Evolutionary conservation across 2,329 filamentous ascomycete species (phyloP), one percentile per base, ranked within the genome.

Genomic region (Arthroderma uncinatum): DNA sequence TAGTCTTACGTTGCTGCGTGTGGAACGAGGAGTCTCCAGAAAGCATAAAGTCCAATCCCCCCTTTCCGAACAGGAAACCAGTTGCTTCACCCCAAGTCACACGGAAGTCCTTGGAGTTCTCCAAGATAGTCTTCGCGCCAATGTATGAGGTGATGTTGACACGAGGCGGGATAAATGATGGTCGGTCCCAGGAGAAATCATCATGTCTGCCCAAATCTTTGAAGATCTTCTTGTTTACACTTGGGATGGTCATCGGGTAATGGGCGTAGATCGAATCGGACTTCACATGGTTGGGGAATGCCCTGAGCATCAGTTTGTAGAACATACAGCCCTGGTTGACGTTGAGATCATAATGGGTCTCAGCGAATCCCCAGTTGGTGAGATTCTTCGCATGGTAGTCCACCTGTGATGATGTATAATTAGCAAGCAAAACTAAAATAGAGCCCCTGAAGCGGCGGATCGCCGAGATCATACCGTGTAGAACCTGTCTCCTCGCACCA

Each of bases 401-500:
- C 9, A 52, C 57, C 61, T 62, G 30, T 40, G 2, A 53, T 14
- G 16, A 23, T 25, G 4, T 52, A 54, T 55, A 52, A 33, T 48
- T 19, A 40, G 47, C n/a, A 5, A 2, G 10, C 9, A 23, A 6
- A 33, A 28, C 16, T 5, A 14, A 21, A 39, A 47, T 14, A 9
- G 12, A 47, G 40, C 8, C 25, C 4, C 21, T 23, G 10, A 5
- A 33, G 30, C 10, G 23, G 19, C 8, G 19, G 16, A 10, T 2
- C 2, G 19, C n/a, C n/a, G 16, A 42, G 4, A 30, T 19, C 56
- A 40, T 62, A 70, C 60, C 2, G 73, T 74, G 59, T 71, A 70
- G 62, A 74, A 73, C 12, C 73, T 62, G 57, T 75, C 73, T 6
- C 68, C 67, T 2, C 74, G 67, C 14, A 75, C 70, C 34, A 76